A percentile compares a stretch with the other conserved stretches of the same genome.
Conservation (phyloP, 192 early-diverging fungal genomes). For the Podila minutissima region DNA sequence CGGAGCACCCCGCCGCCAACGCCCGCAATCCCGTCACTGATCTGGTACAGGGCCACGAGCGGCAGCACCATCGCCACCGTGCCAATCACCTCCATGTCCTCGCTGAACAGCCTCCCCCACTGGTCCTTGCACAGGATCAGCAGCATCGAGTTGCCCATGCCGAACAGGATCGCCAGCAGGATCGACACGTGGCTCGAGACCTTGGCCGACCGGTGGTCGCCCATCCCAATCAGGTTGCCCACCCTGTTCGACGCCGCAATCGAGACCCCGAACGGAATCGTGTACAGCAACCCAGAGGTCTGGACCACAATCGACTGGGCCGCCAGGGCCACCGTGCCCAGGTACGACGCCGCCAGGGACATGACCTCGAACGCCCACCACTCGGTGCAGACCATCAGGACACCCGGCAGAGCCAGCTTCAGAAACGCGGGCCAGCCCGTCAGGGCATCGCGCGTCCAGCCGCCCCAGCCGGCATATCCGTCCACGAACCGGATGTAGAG, state of each 20-base stretch:
- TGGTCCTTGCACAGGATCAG: constrained; percentile 59
- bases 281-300: constrained; percentile 74
- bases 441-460: constrained; percentile 80
- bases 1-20: constrained; percentile 77
- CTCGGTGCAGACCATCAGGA: constrained; percentile 83
- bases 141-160: constrained; percentile 59
- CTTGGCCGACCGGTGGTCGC: constrained; percentile 56
- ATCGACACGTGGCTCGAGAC: constrained; percentile 62
- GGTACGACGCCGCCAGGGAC: constrained; percentile 77
- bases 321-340: constrained; percentile 81
- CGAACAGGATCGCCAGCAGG: constrained; percentile 60
- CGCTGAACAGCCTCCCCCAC: constrained; percentile 76
- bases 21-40: constrained; percentile 69
- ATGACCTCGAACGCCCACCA: constrained; percentile 82
- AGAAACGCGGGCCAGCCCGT: constrained; percentile 66
- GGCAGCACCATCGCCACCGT: constrained; percentile 83
- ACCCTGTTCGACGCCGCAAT: constrained; percentile 86
- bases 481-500: constrained; percentile 72
- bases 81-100: constrained; percentile 72
- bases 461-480: constrained; percentile 87
- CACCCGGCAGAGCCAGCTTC: constrained; percentile 80
- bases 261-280: constrained; percentile 81
- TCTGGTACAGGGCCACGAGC: constrained; percentile 81
- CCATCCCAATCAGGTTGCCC: constrained; percentile 78
- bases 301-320: constrained; percentile 86